Percentiles rank a stretch among this genome's conserved stretches.
These are phyloP conservation scores for Vigna angularis DNA, from an alignment of 306 rosid genomes.

Conservation along the genomic window DNA sequence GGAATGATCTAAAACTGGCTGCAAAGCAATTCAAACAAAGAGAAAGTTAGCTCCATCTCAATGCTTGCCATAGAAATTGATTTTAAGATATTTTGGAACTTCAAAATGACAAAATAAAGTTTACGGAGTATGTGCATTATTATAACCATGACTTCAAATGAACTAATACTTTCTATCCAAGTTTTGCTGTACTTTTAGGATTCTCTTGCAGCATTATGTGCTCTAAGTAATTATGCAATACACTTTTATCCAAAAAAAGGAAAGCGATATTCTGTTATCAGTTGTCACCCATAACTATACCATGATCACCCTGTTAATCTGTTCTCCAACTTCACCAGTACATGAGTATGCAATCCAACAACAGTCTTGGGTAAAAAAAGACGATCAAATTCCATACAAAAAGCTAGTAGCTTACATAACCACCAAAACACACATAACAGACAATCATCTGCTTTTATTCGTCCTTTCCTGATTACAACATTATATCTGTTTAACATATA, in stretches of 20 bases:
- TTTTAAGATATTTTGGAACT: constrained; percentile 22
- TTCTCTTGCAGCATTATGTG: constrained; percentile 13
- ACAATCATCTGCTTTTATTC: not conserved
- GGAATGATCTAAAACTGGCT: constrained; percentile 55
- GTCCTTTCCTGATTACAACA: not conserved
- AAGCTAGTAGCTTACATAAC: not conserved
- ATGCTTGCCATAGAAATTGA: constrained; percentile 16
- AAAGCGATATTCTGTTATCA: not conserved
- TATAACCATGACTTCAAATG: constrained; percentile 11
- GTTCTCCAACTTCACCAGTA: constrained; percentile 3
- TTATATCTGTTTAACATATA: not conserved
- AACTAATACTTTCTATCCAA: constrained; percentile 1
- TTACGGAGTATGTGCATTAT: not conserved
- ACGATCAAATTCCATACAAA: not conserved
- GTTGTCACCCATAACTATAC: not conserved
- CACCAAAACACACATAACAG: not conserved
- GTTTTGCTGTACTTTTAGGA: not conserved
- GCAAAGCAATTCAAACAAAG: constrained; percentile 3
- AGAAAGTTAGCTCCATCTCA: constrained; percentile 35
- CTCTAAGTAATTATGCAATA: not conserved
- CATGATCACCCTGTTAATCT: constrained; percentile 3
- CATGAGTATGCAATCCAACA: constrained; percentile 8
- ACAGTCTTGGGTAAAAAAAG: constrained; percentile 24
- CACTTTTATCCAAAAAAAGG: not conserved
- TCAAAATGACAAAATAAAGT: not conserved